Evolutionary conservation across 257 asterid genomes (phyloP).

Genomic region (Echites panduratus): DNA sequence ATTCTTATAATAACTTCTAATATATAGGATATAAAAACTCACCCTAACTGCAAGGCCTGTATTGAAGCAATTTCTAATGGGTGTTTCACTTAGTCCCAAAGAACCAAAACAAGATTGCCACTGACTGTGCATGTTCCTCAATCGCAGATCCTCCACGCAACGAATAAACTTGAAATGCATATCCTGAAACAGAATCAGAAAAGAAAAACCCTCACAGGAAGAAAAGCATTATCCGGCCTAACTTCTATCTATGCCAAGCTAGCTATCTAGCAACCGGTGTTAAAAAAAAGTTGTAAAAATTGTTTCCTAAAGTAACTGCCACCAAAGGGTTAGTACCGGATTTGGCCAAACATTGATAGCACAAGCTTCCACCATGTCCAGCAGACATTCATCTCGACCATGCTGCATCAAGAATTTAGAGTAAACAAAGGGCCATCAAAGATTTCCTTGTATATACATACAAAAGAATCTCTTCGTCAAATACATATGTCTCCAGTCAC

Average conservation of each 20-base stretch:
- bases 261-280: background rate
- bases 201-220: background rate
- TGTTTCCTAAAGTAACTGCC: background rate
- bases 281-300: background rate
- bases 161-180: constrained; percentile 60
- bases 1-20: too few species aligned
- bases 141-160: constrained; percentile 60
- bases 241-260: background rate
- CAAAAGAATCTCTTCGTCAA: background rate
- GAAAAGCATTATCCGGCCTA: constrained; percentile 1
- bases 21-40: too few species aligned
- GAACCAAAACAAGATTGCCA: constrained; percentile 69
- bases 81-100: constrained; percentile 38
- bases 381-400: constrained; percentile 71
- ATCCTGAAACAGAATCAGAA: constrained; percentile 32
- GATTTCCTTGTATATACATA: too few species aligned
- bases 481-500: too few species aligned
- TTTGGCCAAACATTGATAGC: constrained; percentile 68
- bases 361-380: constrained; percentile 76
- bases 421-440: background rate
- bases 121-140: constrained; percentile 47
- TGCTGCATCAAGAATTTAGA: constrained; percentile 45
- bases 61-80: constrained; percentile 52
- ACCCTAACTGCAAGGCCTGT: constrained; percentile 63
- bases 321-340: constrained; percentile 33